A percentile compares a stretch with the other conserved stretches of the same genome.
These are phyloP conservation scores for Cystobasidium slooffiae DNA, from an alignment of 1,284 basidiomycete genomes.

Conservation along the genomic window DNA sequence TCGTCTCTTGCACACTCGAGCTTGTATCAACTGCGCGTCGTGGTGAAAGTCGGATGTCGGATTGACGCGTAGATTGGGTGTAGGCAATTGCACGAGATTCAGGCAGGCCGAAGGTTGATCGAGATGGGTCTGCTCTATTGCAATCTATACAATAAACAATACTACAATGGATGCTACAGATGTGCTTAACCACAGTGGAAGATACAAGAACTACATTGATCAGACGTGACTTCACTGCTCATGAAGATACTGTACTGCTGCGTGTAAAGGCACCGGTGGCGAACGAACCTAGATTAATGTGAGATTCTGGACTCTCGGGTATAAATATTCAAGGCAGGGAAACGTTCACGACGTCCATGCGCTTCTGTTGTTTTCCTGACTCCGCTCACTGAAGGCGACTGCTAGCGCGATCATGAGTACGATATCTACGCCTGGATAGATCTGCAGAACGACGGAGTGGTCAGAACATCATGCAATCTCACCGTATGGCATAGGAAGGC, in stretches of 20 bases:
- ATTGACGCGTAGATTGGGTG: conserved; percentile 5
- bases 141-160: neutral
- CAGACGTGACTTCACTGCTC: too few species aligned
- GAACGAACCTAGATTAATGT: too few species aligned
- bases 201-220: neutral
- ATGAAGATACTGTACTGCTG: too few species aligned
- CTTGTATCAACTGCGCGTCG: neutral
- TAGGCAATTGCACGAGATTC: neutral
- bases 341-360: conserved; percentile 17
- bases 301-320: neutral
- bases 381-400: conserved; percentile 15
- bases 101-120: neutral
- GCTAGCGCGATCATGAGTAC: conserved; percentile 4
- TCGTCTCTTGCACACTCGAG: neutral
- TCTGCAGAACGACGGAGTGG: neutral
- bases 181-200: neutral
- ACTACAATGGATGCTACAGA: neutral
- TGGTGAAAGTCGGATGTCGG: neutral
- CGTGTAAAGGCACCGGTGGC: too few species aligned
- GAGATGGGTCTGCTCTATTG: neutral
- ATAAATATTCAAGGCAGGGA: neutral
- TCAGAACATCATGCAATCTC: neutral
- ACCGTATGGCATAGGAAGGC: too few species aligned
- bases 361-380: conserved; percentile 24
- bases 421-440: conserved; percentile 16